phyloP scores from a whole-genome alignment of 1,284 basidiomycete genomes.

The Mycena citricolor region DNA sequence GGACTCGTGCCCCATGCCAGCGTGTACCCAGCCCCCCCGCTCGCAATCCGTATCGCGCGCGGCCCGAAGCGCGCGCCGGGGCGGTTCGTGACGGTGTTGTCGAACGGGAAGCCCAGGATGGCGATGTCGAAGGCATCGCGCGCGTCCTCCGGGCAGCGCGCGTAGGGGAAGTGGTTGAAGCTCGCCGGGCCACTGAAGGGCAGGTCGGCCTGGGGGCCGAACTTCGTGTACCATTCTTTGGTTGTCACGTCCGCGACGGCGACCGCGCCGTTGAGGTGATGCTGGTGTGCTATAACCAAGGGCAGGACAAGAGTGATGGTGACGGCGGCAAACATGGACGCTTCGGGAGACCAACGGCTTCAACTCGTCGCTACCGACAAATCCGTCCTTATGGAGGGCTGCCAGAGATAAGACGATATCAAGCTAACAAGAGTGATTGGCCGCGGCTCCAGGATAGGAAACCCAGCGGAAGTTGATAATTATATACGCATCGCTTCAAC shows the following conservation, averaged over 20 bases:
- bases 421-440: too few species aligned
- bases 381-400: too few species aligned
- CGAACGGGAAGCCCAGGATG: constrained; percentile 67
- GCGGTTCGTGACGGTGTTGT: constrained; percentile 59
- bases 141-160: constrained; percentile 53
- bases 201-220: constrained; percentile 27
- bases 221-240: constrained; percentile 30
- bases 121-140: constrained; percentile 53
- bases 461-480: too few species aligned
- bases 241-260: constrained; percentile 17
- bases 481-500: too few species aligned
- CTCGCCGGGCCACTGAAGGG: constrained; percentile 46
- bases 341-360: too few species aligned
- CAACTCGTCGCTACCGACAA: too few species aligned
- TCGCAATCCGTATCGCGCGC: constrained; percentile 58
- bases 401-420: too few species aligned
- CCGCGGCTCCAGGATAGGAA: too few species aligned
- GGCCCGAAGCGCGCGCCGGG: constrained; percentile 59
- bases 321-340: too few species aligned
- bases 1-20: constrained; percentile 54
- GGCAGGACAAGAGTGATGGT: too few species aligned
- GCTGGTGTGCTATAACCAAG: too few species aligned
- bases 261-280: too few species aligned
- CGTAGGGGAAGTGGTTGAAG: constrained; percentile 58
- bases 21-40: constrained; percentile 52